These are phyloP conservation scores for Paecilomyces formosus DNA, from an alignment of 2,329 filamentous ascomycete genomes.

Conservation along the genomic window DNA sequence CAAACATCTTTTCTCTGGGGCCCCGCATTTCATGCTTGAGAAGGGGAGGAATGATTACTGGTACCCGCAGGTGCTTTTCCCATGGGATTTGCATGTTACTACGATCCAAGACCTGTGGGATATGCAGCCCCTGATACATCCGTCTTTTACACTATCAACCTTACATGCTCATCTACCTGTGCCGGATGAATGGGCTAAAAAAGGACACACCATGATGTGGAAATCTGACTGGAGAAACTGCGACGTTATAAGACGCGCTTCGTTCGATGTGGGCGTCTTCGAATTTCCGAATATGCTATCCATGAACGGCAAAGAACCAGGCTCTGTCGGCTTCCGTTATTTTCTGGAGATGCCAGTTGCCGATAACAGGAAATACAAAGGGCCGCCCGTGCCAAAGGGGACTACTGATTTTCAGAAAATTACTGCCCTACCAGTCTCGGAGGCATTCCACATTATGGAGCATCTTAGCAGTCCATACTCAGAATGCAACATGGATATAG, in stretches of 20 bases:
- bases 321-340: conserved; percentile 40
- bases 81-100: conserved; percentile 33
- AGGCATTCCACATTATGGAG: conserved; percentile 27
- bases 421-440: conserved; percentile 17
- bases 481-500: conserved; percentile 25
- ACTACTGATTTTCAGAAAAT: conserved; percentile 15
- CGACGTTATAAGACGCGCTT: conserved; percentile 25
- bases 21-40: conserved; percentile 39
- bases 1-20: conserved; percentile 34
- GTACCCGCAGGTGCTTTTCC: conserved; percentile 39
- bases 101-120: conserved; percentile 34
- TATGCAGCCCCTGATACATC: conserved; percentile 30
- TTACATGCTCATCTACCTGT: conserved; percentile 39
- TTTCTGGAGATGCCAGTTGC: conserved; percentile 41
- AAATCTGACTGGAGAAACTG: conserved; percentile 15
- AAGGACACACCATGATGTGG: conserved; percentile 18
- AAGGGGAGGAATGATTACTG: conserved; percentile 30
- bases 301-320: conserved; percentile 37
- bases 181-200: conserved; percentile 26
- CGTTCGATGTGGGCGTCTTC: conserved; percentile 38
- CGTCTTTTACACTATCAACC: conserved; percentile 34
- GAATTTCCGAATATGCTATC: conserved; percentile 45
- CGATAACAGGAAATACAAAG: conserved; percentile 21
- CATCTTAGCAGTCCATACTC: conserved; percentile 28
- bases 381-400: conserved; percentile 12